Evolutionary conservation across 176 grass and related monocot genomes (phyloP), one percentile per base, ranked within the genome.

Genomic region (Dendrocalamus sinicus): DNA sequence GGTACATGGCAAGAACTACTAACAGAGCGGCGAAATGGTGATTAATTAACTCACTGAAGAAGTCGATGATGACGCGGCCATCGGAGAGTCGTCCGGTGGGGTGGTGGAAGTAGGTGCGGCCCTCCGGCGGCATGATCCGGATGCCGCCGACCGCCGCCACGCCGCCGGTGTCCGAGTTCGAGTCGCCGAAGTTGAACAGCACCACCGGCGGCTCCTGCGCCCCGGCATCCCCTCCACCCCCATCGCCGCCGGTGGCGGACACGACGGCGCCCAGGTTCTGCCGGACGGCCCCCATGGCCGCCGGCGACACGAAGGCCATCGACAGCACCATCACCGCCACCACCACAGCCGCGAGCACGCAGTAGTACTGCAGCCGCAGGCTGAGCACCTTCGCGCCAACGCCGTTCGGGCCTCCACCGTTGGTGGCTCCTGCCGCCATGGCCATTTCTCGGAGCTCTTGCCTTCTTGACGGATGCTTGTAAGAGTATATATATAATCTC

Each of bases 151-250:
- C 92, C 10, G 93, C 93, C 65, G 93, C 83, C 83, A 94, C 89
- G 51, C 89, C 91, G 1, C 95, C 95, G 2, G 95, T 98, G 83
- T 98, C 95, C 1, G 95, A 98, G 79, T 98, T 98, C 13, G 95
- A 98, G 85, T 97, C 95, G 47, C 95, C 95, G 65, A 97, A 97
- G 81, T 95, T 97, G 91, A 97, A 97, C 58, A 97, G 66, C 72
- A 92, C 90, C 20, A 89, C 90, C 41, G 68, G 68, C 68, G 67
- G 46, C 73, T 19, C 64, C 54, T 14, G 11, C 44, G 10, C 4
- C 12, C 19, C 55, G 8, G 12, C 48, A 1, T 20, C 67, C 0
- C 4, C 44, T 2, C 30, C 20, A 0, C 2, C 39, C 1, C 15
- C 44, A 2, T 14, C 50, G 9, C 8, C 81, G 15, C n/a, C 10